These are phyloP conservation scores for Lecanosticta acicola DNA, from an alignment of 2,329 filamentous ascomycete genomes.

Conservation along the genomic window DNA sequence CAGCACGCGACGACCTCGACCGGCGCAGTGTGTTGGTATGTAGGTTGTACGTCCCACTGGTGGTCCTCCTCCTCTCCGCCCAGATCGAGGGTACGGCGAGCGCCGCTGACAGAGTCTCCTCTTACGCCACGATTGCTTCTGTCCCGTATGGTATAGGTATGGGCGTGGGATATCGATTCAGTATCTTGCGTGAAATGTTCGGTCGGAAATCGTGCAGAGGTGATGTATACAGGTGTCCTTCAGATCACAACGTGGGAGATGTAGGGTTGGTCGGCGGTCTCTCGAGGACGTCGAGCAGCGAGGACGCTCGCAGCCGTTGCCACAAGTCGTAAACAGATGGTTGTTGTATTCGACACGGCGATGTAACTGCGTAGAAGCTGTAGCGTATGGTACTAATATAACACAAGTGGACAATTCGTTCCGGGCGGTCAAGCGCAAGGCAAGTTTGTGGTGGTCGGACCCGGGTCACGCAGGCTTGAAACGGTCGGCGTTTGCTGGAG, in stretches of 20 bases:
- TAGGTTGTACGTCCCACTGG: too few species aligned
- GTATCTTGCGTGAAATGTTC: not conserved
- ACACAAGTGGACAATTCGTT: not conserved
- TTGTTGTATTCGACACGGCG: too few species aligned
- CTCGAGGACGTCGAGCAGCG: too few species aligned
- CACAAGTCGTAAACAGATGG: too few species aligned
- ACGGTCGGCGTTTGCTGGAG: slow-evolving; percentile 1
- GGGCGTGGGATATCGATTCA: too few species aligned
- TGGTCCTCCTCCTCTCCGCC: slow-evolving; percentile 13
- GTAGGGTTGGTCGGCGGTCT: too few species aligned
- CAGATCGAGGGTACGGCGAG: slow-evolving; percentile 10
- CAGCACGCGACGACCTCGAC: slow-evolving; percentile 10
- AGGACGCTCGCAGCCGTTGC: too few species aligned
- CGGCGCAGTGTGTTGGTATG: not conserved
- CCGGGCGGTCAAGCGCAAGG: not conserved
- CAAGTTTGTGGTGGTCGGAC: not conserved
- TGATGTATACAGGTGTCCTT: too few species aligned
- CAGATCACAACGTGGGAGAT: too few species aligned
- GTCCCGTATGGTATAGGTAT: not conserved
- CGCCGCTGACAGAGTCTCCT: slow-evolving; percentile 12
- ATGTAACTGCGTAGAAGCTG: too few species aligned
- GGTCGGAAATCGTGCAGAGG: not conserved
- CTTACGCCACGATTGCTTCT: slow-evolving; percentile 14
- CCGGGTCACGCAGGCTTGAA: not conserved
- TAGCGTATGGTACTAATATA: too few species aligned